Evolutionary conservation across 257 asterid species (phyloP), one percentile per base, ranked within the genome.

Genomic region (Mitragyna speciosa): DNA sequence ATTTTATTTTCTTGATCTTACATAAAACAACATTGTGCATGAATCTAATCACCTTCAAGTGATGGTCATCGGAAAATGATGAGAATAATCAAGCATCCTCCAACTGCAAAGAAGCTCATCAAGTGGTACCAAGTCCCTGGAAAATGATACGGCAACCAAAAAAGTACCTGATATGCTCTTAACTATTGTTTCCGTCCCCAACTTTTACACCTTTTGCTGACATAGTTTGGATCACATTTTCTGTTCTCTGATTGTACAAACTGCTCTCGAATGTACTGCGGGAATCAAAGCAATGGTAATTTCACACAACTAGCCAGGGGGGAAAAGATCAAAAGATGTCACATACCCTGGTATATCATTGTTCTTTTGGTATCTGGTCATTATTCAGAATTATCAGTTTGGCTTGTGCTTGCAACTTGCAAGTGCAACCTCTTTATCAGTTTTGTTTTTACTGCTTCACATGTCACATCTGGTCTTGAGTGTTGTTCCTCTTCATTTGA

Each of bases 401-500:
- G 79, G 79, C 59, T 39, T 41, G 14, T 75, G 70, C 70, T 36
- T 56, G 76, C 82, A 61, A 73, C 70, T 36, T 56, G 76, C 82
- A 61, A 73, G 65, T 30, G 69, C 69, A 36, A 36, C 73, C 49
- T 63, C 67, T 49, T 65, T 63, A 30, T 63, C 33, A n/a, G 28
- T 79, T 72, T 22, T 64, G 68, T 49, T 73, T 49, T 48, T 49
- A 63, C 71, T 43, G 36, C 72, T 33, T 41, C 58, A 72, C 24
- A 36, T 63, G 82, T 36, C 74, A 41, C 70, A 68, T 78, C 82
- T 26, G 70, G 73, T 70, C 75, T 51, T 52, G 24, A 69, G 45
- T 24, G 24, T 52, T 20, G n/a, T 47, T 39, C 67, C 19, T 28
- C n/a, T 28, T 12, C 76, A 26, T 45, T 0, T 12, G 59, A 28